Evolutionary conservation across 169 alveolate species (phyloP).

Genomic region (Eimeria necatrix): DNA sequence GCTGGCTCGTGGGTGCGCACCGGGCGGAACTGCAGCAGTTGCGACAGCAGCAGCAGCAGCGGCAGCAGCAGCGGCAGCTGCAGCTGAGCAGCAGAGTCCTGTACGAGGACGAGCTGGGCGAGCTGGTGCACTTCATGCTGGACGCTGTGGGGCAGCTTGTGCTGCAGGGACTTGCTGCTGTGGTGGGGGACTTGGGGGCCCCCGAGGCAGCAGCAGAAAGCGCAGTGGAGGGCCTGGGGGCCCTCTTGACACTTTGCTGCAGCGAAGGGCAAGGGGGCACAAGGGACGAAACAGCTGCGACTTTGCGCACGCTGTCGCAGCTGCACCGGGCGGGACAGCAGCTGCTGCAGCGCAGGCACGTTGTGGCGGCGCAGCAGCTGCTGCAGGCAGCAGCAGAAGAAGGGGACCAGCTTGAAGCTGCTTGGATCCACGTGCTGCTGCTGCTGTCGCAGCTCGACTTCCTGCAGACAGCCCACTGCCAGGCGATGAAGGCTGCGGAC

Average conservation of each 20-base stretch:
- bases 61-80: constrained; percentile 17
- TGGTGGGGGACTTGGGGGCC: neutral
- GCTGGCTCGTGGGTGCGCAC: neutral
- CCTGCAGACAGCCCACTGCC: constrained; percentile 6
- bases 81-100: neutral
- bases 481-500: neutral
- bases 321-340: neutral
- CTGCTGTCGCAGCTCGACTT: constrained; percentile 4
- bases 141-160: neutral
- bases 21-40: neutral
- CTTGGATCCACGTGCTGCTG: neutral
- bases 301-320: constrained; percentile 3
- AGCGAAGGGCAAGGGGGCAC: neutral
- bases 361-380: neutral
- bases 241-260: neutral
- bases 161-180: neutral
- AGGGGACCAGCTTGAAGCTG: neutral
- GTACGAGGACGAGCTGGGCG: neutral
- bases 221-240: constrained; percentile 23
- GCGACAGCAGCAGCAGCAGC: constrained; percentile 48
- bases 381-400: neutral
- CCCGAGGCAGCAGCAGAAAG: neutral
- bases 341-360: neutral
- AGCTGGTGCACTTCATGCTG: neutral
- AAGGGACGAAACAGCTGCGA: constrained; percentile 12